Evolutionary conservation across 1,139 yeast genomes (phyloP).

Genomic region (Dujonia santamariae): DNA sequence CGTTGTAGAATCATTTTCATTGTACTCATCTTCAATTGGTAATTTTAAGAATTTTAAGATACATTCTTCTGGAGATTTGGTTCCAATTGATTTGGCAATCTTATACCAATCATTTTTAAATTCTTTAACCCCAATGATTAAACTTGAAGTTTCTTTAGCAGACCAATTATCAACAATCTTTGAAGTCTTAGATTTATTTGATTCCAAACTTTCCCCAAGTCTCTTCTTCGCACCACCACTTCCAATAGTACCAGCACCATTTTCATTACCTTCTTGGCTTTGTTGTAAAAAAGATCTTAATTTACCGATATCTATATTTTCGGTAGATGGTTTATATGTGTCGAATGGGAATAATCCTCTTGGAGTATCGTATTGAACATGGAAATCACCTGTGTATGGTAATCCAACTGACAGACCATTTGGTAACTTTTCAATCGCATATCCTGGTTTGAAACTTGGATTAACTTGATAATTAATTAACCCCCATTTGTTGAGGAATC

Average conservation of each 20-base stretch:
- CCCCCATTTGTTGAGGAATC: conserved; percentile 94
- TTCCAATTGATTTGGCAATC: conserved; percentile 61
- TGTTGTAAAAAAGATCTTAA: conserved; percentile 47
- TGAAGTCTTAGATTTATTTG: conserved; percentile 24
- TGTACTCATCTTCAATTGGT: conserved; percentile 76
- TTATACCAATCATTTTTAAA: conserved; percentile 71
- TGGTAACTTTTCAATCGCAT: conserved; percentile 56
- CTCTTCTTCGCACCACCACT: conserved; percentile 1
- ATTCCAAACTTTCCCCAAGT: conserved; percentile 4
- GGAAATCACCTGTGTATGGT: conserved; percentile 68
- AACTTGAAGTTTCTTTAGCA: conserved; percentile 51
- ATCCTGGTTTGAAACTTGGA: conserved; percentile 64
- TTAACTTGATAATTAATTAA: conserved; percentile 88
- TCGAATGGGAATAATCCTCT: conserved; percentile 94
- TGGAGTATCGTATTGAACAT: conserved; percentile 81
- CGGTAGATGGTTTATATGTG: conserved; percentile 60
- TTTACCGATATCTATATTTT: conserved; percentile 52
- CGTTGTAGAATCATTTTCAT: conserved; percentile 32
- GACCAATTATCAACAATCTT: conserved; percentile 54
- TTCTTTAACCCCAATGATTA: conserved; percentile 62
- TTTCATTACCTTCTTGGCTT: conserved; percentile 17
- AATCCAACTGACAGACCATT: conserved; percentile 45
- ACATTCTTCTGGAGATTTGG: conserved; percentile 77
- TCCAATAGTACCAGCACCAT: background rate
- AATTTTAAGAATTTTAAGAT: conserved; percentile 73